phyloP scores from a whole-genome alignment of 495 filamentous ascomycete genomes.

The Margaritispora aquatica region DNA sequence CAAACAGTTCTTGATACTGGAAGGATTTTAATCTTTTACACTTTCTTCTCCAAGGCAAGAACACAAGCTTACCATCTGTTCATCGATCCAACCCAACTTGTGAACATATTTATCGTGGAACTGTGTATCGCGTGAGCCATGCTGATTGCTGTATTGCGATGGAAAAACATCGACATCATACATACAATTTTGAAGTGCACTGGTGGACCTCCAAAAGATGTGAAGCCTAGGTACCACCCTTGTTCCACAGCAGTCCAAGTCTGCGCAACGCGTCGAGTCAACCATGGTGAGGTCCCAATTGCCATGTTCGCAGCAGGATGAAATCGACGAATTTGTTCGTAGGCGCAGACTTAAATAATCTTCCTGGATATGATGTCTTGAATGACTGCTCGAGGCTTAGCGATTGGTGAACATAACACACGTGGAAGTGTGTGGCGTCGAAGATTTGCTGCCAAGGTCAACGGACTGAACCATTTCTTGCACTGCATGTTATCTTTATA shows the following conservation, averaged over 20 bases:
- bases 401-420: too few species aligned
- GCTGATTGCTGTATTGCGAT: too few species aligned
- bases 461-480: too few species aligned
- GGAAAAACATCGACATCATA: too few species aligned
- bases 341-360: too few species aligned
- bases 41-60: neutral
- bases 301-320: too few species aligned
- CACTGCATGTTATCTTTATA: too few species aligned
- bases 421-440: too few species aligned
- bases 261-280: neutral
- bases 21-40: neutral
- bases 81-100: slow-evolving; percentile 65
- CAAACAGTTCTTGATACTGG: slow-evolving; percentile 80
- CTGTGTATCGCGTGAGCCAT: slow-evolving; percentile 21
- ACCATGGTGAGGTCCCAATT: slow-evolving; percentile 7
- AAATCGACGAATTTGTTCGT: too few species aligned
- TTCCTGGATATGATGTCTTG: too few species aligned
- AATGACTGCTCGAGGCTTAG: too few species aligned
- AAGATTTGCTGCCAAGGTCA: too few species aligned
- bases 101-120: slow-evolving; percentile 62
- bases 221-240: slow-evolving; percentile 64
- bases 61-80: slow-evolving; percentile 50
- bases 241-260: slow-evolving; percentile 25
- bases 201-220: slow-evolving; percentile 64
- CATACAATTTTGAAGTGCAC: slow-evolving; percentile 61